A percentile compares a stretch with the other conserved stretches of the same genome.
Evolutionary conservation across 208 protist species (phyloP).

Genomic region (Kentomonas sorsogonicus): DNA sequence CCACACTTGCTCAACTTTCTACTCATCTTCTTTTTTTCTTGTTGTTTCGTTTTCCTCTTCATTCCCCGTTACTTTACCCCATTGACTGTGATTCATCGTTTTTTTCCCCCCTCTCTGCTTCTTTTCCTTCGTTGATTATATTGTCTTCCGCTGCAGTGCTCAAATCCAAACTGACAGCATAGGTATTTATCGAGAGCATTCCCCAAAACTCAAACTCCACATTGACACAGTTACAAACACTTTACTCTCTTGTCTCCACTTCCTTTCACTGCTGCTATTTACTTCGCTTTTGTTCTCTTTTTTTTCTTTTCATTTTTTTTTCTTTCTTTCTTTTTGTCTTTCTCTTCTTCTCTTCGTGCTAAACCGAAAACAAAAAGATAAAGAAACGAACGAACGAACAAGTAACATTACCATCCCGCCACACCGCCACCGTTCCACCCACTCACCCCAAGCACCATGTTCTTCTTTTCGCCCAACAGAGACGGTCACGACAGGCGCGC

Average conservation of each 20-base stretch:
- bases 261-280: neutral
- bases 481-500: no score
- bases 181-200: no score
- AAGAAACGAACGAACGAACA: neutral
- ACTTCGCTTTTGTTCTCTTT: conserved; percentile 7
- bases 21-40: conserved; percentile 2
- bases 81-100: neutral
- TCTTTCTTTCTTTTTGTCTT: conserved; percentile 13
- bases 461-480: conserved; percentile 4
- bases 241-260: neutral
- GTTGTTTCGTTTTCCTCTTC: neutral
- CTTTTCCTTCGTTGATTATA: neutral
- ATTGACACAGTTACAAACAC: neutral
- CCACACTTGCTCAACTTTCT: neutral
- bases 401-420: neutral
- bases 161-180: no score
- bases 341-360: neutral
- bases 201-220: neutral
- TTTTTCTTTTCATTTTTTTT: conserved; percentile 6
- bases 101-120: no score
- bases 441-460: no score
- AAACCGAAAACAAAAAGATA: neutral
- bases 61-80: neutral
- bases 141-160: no score
- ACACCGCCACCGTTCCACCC: no score